phyloP scores from a whole-genome alignment of 2,329 filamentous ascomycete species.

The Alternaria conjuncta region DNA sequence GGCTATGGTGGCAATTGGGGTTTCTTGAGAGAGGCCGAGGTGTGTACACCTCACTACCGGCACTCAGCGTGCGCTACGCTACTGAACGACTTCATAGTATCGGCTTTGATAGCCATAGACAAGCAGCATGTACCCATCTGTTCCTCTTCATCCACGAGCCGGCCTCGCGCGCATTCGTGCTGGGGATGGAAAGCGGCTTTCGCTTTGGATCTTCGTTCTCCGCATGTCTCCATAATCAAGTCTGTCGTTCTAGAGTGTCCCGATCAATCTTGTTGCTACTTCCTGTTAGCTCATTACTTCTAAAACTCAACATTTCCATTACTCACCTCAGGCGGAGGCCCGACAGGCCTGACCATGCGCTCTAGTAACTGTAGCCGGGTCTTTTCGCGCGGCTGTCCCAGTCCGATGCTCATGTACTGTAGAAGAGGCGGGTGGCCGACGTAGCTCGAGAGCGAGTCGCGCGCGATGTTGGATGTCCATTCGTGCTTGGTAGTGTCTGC shows the following conservation, averaged over 20 bases:
- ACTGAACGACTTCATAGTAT: slow-evolving; percentile 7
- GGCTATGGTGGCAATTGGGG: background rate
- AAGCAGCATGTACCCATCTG: slow-evolving; percentile 10
- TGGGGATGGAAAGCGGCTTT: background rate
- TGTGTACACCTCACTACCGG: slow-evolving; percentile 5
- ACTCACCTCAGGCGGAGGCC: slow-evolving; percentile 67
- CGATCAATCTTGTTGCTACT: slow-evolving; percentile 32
- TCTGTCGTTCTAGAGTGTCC: background rate
- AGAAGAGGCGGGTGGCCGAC: slow-evolving; percentile 88
- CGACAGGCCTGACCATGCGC: slow-evolving; percentile 70
- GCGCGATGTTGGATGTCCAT: slow-evolving; percentile 94
- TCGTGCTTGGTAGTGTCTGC: slow-evolving; percentile 97
- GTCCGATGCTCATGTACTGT: slow-evolving; percentile 85
- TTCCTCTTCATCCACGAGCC: background rate
- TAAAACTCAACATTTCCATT: background rate
- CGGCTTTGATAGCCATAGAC: slow-evolving; percentile 5
- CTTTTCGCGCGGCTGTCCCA: slow-evolving; percentile 84
- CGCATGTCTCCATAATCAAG: background rate
- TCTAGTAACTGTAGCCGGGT: slow-evolving; percentile 82
- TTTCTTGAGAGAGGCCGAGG: slow-evolving; percentile 8
- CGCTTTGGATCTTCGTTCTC: background rate
- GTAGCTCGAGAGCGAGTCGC: slow-evolving; percentile 89
- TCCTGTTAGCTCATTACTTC: slow-evolving; percentile 8
- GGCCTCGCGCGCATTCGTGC: slow-evolving; percentile 4
- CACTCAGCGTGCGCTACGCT: slow-evolving; percentile 1